Evolutionary conservation across 2,329 filamentous ascomycete species (phyloP).

Genomic region (Zasmidium cellare): DNA sequence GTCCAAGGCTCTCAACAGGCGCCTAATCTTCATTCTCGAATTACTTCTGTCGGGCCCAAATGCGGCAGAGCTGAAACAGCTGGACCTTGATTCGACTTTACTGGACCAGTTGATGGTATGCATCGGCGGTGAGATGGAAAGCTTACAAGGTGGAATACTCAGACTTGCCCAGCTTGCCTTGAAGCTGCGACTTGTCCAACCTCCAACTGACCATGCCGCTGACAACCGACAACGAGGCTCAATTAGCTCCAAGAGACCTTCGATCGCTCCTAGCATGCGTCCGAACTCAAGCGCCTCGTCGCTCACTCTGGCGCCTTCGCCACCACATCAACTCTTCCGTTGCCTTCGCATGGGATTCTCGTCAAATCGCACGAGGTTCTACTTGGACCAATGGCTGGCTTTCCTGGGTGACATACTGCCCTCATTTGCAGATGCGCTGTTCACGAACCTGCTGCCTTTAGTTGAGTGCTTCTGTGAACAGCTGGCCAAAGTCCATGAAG

Average conservation of each 20-base stretch:
- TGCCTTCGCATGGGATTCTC: conserved; percentile 81
- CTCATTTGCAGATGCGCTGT: conserved; percentile 79
- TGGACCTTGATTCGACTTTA: conserved; percentile 29
- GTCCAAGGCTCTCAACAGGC: conserved; percentile 16
- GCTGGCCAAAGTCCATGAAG: conserved; percentile 70
- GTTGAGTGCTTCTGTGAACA: conserved; percentile 86
- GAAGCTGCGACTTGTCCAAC: conserved; percentile 51
- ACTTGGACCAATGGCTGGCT: conserved; percentile 87
- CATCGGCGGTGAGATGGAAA: conserved; percentile 20
- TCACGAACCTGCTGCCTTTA: conserved; percentile 85
- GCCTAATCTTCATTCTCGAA: conserved; percentile 23
- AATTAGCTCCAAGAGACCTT: conserved; percentile 7
- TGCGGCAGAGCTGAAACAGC: conserved; percentile 16
- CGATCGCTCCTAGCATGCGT: conserved; percentile 1
- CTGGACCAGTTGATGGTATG: conserved; percentile 25
- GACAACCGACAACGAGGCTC: conserved; percentile 8
- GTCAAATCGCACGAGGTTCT: conserved; percentile 68
- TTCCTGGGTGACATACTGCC: conserved; percentile 83
- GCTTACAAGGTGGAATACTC: conserved; percentile 58
- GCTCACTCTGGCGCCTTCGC: conserved; percentile 36
- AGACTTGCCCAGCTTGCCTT: conserved; percentile 75
- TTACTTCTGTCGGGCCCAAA: conserved; percentile 22
- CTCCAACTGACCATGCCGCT: background rate
- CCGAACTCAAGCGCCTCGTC: conserved; percentile 6
- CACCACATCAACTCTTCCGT: conserved; percentile 74